Evolutionary conservation across 768 basidiomycete species (phyloP).

Genomic region (Rhodosporidiobolus sp.): DNA sequence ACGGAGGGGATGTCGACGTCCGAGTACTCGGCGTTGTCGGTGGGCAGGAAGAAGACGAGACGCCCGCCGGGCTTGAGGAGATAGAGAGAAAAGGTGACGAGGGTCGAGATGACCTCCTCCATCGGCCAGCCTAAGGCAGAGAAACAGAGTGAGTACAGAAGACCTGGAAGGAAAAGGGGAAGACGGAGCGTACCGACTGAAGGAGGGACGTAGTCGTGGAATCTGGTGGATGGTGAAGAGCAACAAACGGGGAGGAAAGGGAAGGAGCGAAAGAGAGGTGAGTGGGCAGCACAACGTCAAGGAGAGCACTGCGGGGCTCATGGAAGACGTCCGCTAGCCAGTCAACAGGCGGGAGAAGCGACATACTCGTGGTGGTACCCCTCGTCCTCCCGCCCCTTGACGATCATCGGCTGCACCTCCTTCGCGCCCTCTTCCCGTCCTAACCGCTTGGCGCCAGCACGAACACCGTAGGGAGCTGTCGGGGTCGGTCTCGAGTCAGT

Average conservation of each 20-base stretch:
- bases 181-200: slow-evolving; percentile 56
- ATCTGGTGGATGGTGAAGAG: too few species aligned
- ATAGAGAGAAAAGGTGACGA: slow-evolving; percentile 76
- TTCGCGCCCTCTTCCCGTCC: slow-evolving; percentile 45
- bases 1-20: slow-evolving; percentile 76
- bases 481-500: not conserved
- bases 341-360: not conserved
- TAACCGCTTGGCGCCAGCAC: slow-evolving; percentile 56
- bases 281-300: too few species aligned
- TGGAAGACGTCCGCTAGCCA: too few species aligned
- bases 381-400: slow-evolving; percentile 32
- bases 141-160: too few species aligned
- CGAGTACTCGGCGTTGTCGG: slow-evolving; percentile 71
- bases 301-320: too few species aligned
- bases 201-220: slow-evolving; percentile 70
- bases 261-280: too few species aligned
- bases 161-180: too few species aligned
- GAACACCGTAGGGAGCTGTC: slow-evolving; percentile 69
- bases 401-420: slow-evolving; percentile 74
- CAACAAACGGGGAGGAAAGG: too few species aligned
- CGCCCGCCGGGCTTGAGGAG: slow-evolving; percentile 79
- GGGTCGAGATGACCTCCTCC: slow-evolving; percentile 72
- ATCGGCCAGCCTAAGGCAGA: slow-evolving; percentile 67
- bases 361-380: slow-evolving; percentile 48
- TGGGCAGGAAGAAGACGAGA: slow-evolving; percentile 92